Evolutionary conservation across 164 flowering plant genomes (phyloP).

Genomic region (Tetracentron sinense): DNA sequence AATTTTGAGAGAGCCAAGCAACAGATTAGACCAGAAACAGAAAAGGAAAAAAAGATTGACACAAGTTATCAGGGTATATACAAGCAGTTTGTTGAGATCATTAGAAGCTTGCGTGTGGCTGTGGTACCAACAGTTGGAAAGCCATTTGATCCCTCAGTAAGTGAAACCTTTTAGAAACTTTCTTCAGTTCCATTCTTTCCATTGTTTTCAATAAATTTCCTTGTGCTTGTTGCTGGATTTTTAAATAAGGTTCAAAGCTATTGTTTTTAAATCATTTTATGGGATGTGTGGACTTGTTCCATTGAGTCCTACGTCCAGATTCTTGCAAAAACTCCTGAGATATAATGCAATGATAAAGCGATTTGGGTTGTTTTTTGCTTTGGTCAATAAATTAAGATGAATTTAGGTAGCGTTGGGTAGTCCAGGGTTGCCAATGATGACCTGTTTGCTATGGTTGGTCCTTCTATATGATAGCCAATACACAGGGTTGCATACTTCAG

Average conservation of each 20-base stretch:
- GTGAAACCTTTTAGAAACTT: conserved; percentile 17
- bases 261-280: not conserved
- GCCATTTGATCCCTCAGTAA: conserved; percentile 90
- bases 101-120: conserved; percentile 73
- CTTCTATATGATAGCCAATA: not conserved
- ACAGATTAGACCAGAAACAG: conserved; percentile 70
- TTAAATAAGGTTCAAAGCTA: not conserved
- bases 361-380: too few species aligned
- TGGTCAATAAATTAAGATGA: too few species aligned
- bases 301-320: not conserved
- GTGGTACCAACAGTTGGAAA: conserved; percentile 80
- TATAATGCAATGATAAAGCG: not conserved
- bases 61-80: conserved; percentile 92
- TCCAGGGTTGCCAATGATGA: not conserved
- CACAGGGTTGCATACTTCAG: not conserved
- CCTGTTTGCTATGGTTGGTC: not conserved
- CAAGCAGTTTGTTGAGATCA: conserved; percentile 88
- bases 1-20: conserved; percentile 86
- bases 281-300: not conserved
- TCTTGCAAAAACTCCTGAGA: too few species aligned
- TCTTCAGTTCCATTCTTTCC: not conserved
- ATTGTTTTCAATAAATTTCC: not conserved
- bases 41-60: conserved; percentile 77
- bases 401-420: not conserved
- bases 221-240: not conserved